phyloP scores from a whole-genome alignment of 768 basidiomycete species.

The Boletus sp. region DNA sequence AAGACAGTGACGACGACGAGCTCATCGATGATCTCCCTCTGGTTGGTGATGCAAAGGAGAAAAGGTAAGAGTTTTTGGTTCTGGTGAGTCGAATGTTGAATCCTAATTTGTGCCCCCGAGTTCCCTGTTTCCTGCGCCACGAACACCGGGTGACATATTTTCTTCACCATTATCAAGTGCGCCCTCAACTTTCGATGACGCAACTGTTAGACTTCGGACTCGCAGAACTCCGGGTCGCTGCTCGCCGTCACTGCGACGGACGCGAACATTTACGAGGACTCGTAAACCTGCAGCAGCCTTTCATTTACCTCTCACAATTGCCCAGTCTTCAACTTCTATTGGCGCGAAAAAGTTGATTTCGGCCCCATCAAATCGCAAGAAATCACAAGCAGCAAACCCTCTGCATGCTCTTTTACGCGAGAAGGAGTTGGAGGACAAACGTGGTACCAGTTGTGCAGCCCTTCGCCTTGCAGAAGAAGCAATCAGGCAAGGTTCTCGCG shows the following conservation, averaged over 20 bases:
- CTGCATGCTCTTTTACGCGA: slow-evolving; percentile 55
- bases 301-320: slow-evolving; percentile 12
- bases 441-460: slow-evolving; percentile 39
- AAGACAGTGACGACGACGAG: slow-evolving; percentile 54
- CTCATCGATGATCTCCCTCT: slow-evolving; percentile 21
- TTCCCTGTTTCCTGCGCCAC: background rate
- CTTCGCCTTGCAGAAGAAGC: slow-evolving; percentile 47
- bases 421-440: slow-evolving; percentile 36
- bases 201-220: background rate
- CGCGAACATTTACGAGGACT: slow-evolving; percentile 20
- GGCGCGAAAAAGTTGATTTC: background rate
- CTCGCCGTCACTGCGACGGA: slow-evolving; percentile 7
- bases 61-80: slow-evolving; percentile 12
- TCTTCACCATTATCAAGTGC: slow-evolving; percentile 26
- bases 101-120: slow-evolving; percentile 6
- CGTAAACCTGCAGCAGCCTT: slow-evolving; percentile 13
- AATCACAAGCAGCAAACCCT: slow-evolving; percentile 41
- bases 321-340: slow-evolving; percentile 4
- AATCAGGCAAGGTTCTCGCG: slow-evolving; percentile 30
- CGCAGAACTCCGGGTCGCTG: background rate
- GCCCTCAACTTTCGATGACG: slow-evolving; percentile 9
- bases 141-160: slow-evolving; percentile 2
- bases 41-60: background rate
- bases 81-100: background rate
- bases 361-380: slow-evolving; percentile 16